Base-by-base conservation (phyloP, 257 asterid genomes). In the Verbascum thapsus region DNA sequence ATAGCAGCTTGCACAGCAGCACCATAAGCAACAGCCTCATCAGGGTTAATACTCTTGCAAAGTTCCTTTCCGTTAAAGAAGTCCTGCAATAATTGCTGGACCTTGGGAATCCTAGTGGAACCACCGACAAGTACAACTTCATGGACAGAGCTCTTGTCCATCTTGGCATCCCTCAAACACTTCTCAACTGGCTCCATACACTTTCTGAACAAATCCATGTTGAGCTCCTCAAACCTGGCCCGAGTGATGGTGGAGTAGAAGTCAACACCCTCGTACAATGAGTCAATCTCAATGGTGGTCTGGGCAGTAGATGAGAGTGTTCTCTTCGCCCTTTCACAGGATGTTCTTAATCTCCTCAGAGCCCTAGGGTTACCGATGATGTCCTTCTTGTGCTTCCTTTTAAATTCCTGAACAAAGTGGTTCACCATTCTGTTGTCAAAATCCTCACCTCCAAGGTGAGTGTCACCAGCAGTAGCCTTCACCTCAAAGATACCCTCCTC, bases 101-200 rank as follows among this genome's bases (percentile, higher is more conserved):
- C 82, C 42, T 77, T 77, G n/a, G 82, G 82, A 37, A 77, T 77
- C 53, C 82, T 72, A 10, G 79, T 73, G 2, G 82, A 77, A 8
- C 82, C 82, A 69, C 82, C 79, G 47, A 77, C 79, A 45, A 77
- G 82, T 20, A 84, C 92, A 13, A 79, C 95, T 66, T 87, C 92
- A 9, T 84, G 92, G 43, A 87, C 49, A 2, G 65, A 65, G 83
- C 95, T 88, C 77, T 88, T 88, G 71, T 85, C 95, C 96, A 88
- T 85, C 84, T 88, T 85, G 5, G 95, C 96, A 73, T 83, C 96
- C 79, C 91, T 80, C 78, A 85, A 74, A 70, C 96, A 88, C 72
- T 88, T 85, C 81, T 88, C 95, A n/a, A 88, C 96, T 0, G 91
- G 96, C 19, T 88, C 95, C 91, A 88, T 83, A 63, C 96, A 85